phyloP scores from a whole-genome alignment of 2,329 filamentous ascomycete genomes.

The Aspergillus oerlinghausenensis region DNA sequence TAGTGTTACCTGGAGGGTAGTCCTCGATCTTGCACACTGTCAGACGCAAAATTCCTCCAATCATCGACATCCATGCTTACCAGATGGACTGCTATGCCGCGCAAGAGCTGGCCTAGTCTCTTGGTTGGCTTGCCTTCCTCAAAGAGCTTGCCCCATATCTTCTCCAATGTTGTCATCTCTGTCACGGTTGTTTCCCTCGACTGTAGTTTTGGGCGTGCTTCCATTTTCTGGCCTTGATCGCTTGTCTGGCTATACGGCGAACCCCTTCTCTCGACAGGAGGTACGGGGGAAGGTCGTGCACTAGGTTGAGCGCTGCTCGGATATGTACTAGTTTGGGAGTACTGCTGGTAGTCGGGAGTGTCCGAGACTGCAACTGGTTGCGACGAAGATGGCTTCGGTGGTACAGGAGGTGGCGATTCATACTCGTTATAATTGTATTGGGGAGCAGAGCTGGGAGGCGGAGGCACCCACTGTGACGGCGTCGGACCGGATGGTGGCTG shows the following conservation, averaged over 20 bases:
- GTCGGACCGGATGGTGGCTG: constrained; percentile 15
- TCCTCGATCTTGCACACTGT: constrained; percentile 57
- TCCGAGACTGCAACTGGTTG: constrained; percentile 7
- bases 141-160: constrained; percentile 74
- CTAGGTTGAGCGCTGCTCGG: constrained; percentile 18
- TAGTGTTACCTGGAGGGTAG: constrained; percentile 60
- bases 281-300: constrained; percentile 17
- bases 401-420: constrained; percentile 15
- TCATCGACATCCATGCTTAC: constrained; percentile 42
- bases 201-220: constrained; percentile 34
- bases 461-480: constrained; percentile 20
- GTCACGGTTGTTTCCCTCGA: constrained; percentile 37
- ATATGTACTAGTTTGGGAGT: constrained; percentile 16
- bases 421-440: constrained; percentile 11
- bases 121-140: constrained; percentile 62
- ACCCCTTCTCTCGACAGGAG: constrained; percentile 23
- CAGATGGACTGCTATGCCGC: constrained; percentile 69
- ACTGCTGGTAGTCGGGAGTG: constrained; percentile 15
- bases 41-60: constrained; percentile 2
- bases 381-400: constrained; percentile 18
- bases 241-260: constrained; percentile 35
- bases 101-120: constrained; percentile 65
- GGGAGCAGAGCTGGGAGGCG: constrained; percentile 11
- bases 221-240: constrained; percentile 26
- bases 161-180: constrained; percentile 60